Evolutionary conservation across 2,329 filamentous ascomycete genomes (phyloP).

Genomic region (Fusarium nematophilum): DNA sequence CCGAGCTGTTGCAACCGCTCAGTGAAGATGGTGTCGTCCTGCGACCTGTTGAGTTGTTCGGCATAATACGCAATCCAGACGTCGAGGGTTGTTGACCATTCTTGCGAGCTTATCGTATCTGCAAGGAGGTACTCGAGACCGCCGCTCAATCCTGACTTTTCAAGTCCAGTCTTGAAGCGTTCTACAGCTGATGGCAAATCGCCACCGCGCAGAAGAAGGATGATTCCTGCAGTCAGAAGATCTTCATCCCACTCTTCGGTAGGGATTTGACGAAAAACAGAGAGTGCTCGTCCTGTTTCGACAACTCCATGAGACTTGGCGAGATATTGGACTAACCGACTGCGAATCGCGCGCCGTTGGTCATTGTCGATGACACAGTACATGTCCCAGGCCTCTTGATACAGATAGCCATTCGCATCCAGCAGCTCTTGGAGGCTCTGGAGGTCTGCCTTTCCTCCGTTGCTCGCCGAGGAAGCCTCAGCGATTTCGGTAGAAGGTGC

Average conservation of each 20-base stretch:
- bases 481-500: neutral
- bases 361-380: conserved; percentile 53
- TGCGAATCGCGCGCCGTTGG: conserved; percentile 45
- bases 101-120: conserved; percentile 50
- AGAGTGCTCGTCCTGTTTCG: conserved; percentile 58
- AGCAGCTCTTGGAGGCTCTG: conserved; percentile 38
- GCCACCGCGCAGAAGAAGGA: conserved; percentile 55
- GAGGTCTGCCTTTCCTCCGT: neutral
- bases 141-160: conserved; percentile 46
- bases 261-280: conserved; percentile 56
- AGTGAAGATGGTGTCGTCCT: conserved; percentile 17
- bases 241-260: conserved; percentile 54
- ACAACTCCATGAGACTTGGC: conserved; percentile 55
- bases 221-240: conserved; percentile 54
- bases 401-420: conserved; percentile 39
- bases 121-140: conserved; percentile 59
- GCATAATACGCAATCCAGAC: conserved; percentile 52
- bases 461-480: neutral
- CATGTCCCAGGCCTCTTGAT: conserved; percentile 57
- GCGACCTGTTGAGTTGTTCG: conserved; percentile 20
- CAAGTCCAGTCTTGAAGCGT: conserved; percentile 54
- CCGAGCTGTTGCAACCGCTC: conserved; percentile 39
- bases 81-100: conserved; percentile 52
- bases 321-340: conserved; percentile 55
- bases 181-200: conserved; percentile 53